Evolutionary conservation across 441 rosid species (phyloP).

Genomic region (Syzygium syzygioides): DNA sequence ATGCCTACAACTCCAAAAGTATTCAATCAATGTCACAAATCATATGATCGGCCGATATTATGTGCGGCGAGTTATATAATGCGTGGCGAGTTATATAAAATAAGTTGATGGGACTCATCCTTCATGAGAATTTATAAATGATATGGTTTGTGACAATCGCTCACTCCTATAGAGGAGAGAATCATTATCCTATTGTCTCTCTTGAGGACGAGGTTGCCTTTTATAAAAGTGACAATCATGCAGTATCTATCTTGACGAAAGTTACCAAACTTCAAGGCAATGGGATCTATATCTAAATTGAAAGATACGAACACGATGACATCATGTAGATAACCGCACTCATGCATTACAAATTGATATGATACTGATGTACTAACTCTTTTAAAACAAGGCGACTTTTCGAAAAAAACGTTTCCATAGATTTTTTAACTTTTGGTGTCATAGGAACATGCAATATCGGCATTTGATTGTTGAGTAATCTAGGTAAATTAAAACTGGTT

Average conservation of each 20-base stretch:
- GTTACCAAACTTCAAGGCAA: neutral
- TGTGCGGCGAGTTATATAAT: neutral
- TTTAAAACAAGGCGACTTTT: neutral
- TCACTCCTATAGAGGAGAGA: neutral
- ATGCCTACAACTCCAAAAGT: neutral
- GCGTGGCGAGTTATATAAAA: too few species aligned
- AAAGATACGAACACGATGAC: neutral
- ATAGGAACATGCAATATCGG: neutral
- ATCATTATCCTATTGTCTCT: neutral
- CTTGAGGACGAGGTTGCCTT: neutral
- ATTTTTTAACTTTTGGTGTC: neutral
- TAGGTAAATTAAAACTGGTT: neutral
- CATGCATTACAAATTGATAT: neutral
- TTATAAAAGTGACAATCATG: neutral
- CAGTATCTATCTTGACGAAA: neutral
- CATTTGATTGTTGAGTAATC: neutral
- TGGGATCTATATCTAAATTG: neutral
- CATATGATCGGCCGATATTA: neutral
- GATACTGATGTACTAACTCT: neutral
- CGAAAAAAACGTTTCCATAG: neutral
- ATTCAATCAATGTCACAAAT: fast-evolving
- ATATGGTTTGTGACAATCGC: neutral
- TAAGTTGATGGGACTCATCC: neutral
- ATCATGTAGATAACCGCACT: neutral
- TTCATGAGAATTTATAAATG: neutral